Evolutionary conservation across 768 basidiomycete genomes (phyloP).

Genomic region (Rhizopogon vesiculosus): DNA sequence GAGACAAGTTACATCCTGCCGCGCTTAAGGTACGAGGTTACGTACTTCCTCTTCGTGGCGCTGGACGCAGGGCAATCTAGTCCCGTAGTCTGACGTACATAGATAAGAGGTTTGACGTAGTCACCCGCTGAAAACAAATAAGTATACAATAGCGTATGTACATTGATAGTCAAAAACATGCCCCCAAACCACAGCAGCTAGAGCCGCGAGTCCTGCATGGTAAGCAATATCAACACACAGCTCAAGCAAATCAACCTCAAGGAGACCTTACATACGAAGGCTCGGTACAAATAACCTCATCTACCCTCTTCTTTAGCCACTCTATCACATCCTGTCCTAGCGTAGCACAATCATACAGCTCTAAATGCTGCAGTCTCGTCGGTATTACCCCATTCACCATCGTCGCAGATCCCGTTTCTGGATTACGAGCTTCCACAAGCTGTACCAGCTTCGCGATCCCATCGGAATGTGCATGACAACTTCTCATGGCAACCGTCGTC

Average conservation of each 20-base stretch:
- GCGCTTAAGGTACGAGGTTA: background rate
- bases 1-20: no score
- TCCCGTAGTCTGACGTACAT: no score
- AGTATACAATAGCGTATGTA: background rate
- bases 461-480: slow-evolving; percentile 61
- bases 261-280: slow-evolving; percentile 42
- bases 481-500: slow-evolving; percentile 53
- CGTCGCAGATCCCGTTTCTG: slow-evolving; percentile 32
- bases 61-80: background rate
- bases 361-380: slow-evolving; percentile 49
- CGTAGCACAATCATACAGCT: slow-evolving; percentile 62
- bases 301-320: slow-evolving; percentile 62
- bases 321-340: slow-evolving; percentile 65
- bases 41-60: background rate
- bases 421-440: slow-evolving; percentile 70
- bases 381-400: slow-evolving; percentile 46
- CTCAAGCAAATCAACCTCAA: slow-evolving; percentile 4
- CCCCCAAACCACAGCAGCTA: slow-evolving; percentile 1
- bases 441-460: slow-evolving; percentile 65
- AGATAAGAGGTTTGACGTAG: no score
- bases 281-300: slow-evolving; percentile 59
- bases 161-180: slow-evolving; percentile 5
- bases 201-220: slow-evolving; percentile 2
- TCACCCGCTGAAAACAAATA: background rate
- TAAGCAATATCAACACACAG: background rate